phyloP scores from a whole-genome alignment of 495 filamentous ascomycete genomes.

The Pseudoneurospora amorphoporcata region DNA sequence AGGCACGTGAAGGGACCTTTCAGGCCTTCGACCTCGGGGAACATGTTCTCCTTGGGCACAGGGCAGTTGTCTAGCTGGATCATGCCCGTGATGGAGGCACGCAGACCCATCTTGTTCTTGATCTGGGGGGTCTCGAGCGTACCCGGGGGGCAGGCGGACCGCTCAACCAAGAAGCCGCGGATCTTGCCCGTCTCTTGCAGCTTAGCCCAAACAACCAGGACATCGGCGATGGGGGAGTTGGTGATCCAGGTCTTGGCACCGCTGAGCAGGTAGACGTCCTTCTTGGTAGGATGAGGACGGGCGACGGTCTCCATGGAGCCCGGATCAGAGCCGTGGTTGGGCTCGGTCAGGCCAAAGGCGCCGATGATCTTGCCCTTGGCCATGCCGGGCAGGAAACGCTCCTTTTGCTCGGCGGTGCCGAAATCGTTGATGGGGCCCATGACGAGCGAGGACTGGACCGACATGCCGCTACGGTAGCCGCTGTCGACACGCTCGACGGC shows the following conservation, averaged over 20 bases:
- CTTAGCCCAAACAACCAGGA: slow-evolving; percentile 93
- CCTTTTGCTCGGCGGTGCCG: slow-evolving; percentile 80
- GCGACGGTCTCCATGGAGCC: slow-evolving; percentile 91
- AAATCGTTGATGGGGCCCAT: slow-evolving; percentile 98
- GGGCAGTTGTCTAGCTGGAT: slow-evolving; percentile 88
- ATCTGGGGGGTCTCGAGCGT: slow-evolving; percentile 86
- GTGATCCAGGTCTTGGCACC: slow-evolving; percentile 98
- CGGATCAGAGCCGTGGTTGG: slow-evolving; percentile 94
- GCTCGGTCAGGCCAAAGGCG: slow-evolving; percentile 92
- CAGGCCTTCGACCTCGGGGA: slow-evolving; percentile 81
- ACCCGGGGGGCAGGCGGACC: slow-evolving; percentile 68
- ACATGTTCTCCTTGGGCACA: slow-evolving; percentile 86
- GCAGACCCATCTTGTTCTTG: slow-evolving; percentile 89
- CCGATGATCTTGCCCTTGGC: slow-evolving; percentile 81
- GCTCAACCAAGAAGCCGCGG: slow-evolving; percentile 83
- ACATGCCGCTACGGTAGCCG: slow-evolving; percentile 92
- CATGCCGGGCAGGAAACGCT: slow-evolving; percentile 72
- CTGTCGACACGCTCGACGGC: slow-evolving; percentile 95
- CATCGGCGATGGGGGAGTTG: slow-evolving; percentile 88
- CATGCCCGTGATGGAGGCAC: slow-evolving; percentile 95
- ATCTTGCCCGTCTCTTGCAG: slow-evolving; percentile 85
- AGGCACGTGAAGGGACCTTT: slow-evolving; percentile 86
- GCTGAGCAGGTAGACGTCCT: slow-evolving; percentile 68
- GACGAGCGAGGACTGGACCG: slow-evolving; percentile 84
- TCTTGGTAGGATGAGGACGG: slow-evolving; percentile 76